A percentile compares a stretch with the other conserved stretches of the same genome.
Conservation (phyloP, 176 grass and related monocot genomes). For the Paspalum notatum region DNA sequence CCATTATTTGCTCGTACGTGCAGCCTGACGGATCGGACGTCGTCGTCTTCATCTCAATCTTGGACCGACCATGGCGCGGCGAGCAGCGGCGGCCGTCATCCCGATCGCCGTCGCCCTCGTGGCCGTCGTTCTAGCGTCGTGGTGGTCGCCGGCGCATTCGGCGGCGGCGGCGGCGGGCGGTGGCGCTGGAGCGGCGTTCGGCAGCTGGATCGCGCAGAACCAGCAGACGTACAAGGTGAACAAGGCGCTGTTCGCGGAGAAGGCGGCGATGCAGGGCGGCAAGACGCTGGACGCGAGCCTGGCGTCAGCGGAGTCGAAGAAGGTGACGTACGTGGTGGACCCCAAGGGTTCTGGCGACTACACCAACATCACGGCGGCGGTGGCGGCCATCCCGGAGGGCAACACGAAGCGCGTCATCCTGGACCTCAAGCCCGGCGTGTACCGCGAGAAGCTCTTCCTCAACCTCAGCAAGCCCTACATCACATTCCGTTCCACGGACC, state of each 20-base stretch:
- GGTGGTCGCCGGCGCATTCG: neutral
- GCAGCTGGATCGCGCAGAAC: conserved; percentile 29
- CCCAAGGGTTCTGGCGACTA: conserved; percentile 29
- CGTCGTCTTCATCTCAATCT: neutral
- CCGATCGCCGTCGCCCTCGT: neutral
- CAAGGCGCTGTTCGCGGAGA: conserved; percentile 29
- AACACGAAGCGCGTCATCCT: conserved; percentile 48
- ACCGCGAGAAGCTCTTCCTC: conserved; percentile 61
- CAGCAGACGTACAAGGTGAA: conserved; percentile 23
- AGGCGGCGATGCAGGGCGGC: neutral
- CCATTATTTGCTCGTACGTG: too few species aligned
- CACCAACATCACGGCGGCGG: conserved; percentile 42
- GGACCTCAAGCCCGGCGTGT: conserved; percentile 40
- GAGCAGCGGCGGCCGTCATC: neutral
- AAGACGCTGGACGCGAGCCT: conserved; percentile 44
- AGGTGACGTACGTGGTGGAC: conserved; percentile 37
- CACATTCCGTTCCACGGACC: conserved; percentile 28
- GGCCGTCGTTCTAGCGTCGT: neutral
- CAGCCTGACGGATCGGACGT: too few species aligned
- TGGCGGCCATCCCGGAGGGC: conserved; percentile 18
- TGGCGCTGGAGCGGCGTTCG: too few species aligned
- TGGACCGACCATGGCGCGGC: neutral
- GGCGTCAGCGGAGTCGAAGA: conserved; percentile 16
- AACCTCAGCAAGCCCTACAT: conserved; percentile 43
- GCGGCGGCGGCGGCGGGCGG: neutral